Evolutionary conservation across 2,329 filamentous ascomycete genomes (phyloP).

Genomic region (Chaetoscypha palmicola): DNA sequence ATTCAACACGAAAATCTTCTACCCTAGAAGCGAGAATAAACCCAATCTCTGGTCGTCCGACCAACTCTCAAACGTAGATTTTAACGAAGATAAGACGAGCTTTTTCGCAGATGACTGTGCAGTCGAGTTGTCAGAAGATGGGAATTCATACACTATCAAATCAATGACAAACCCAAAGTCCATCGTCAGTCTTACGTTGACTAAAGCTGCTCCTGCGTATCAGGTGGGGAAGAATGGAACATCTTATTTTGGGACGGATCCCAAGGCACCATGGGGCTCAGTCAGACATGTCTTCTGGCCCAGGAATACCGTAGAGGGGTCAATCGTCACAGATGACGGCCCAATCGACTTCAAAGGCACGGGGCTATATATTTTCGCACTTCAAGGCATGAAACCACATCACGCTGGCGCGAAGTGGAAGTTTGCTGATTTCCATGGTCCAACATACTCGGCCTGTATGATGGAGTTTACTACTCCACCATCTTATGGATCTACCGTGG

Average conservation of each 20-base stretch:
- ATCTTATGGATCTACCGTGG: slow-evolving; percentile 80
- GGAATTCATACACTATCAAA: slow-evolving; percentile 79
- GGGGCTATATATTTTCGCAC: slow-evolving; percentile 72
- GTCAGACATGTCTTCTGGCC: slow-evolving; percentile 97
- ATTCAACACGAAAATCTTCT: slow-evolving; percentile 92
- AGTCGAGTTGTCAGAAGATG: slow-evolving; percentile 78
- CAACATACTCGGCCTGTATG: slow-evolving; percentile 77
- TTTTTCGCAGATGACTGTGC: slow-evolving; percentile 86
- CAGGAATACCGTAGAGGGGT: slow-evolving; percentile 72
- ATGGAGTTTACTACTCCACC: slow-evolving; percentile 96
- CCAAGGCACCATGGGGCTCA: slow-evolving; percentile 76
- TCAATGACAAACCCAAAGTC: slow-evolving; percentile 74
- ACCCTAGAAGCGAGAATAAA: slow-evolving; percentile 57
- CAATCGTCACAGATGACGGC: slow-evolving; percentile 74
- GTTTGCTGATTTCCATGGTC: slow-evolving; percentile 85
- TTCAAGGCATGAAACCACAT: slow-evolving; percentile 99
- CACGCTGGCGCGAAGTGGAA: slow-evolving; percentile 91
- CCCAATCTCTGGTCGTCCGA: slow-evolving; percentile 79
- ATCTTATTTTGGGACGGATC: slow-evolving; percentile 80
- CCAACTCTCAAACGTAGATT: slow-evolving; percentile 69
- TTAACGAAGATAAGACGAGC: slow-evolving; percentile 73
- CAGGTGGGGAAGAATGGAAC: slow-evolving; percentile 78
- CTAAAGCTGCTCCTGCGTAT: slow-evolving; percentile 70
- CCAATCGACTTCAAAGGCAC: slow-evolving; percentile 75
- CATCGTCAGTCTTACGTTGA: slow-evolving; percentile 81